Base-by-base conservation (phyloP, 1,284 basidiomycete genomes). In the Cutaneotrichosporon sp. region DNA sequence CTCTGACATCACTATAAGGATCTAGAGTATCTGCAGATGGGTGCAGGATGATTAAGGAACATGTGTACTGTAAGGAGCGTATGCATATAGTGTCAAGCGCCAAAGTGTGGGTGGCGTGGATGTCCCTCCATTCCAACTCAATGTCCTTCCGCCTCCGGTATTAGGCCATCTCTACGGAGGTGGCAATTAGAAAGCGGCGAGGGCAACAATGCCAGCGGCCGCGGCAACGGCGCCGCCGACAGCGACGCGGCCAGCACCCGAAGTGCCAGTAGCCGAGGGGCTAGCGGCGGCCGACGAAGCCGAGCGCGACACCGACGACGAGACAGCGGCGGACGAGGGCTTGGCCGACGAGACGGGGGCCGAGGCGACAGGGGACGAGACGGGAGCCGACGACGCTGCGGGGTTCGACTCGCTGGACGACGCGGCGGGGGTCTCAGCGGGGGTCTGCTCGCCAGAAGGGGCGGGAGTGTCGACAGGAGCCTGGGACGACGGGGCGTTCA, bases 331-430 rank as follows among this genome's bases (percentile, higher is more conserved):
- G 58, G 26, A 70, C 57, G 55, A 13, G 34, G 34, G 26, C 26
- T 26, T 26, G 26, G 26, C 26, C 49, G 62, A 26, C 36, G 53
- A 42, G 22, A 51, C 50, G 36, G 66, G 59, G 53, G 58, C 34
- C 11, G 34, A 13, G 34, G 70, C 38, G 40, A 40, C 56, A 38
- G 56, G 36, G 51, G 61, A 10, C 30, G 60, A 53, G 34, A 56
- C 46, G 46, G 66, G 61, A 50, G 71, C 64, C 56, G 72, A 53
- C 53, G 72, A 68, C n/a, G 60, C 22, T 34, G 66, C 67, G 60
- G 38, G 30, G 40, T 60, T 16, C 30, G 47, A 30, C n/a, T 40
- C 57, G 46, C 47, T 34, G 26, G 55, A 34, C n/a, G 36, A 53
- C 31, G 46, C 32, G 52, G 57, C 18, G 32, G 18, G 38, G 38